A percentile compares a stretch with the other conserved stretches of the same genome.
phyloP scores from a whole-genome alignment of 2,329 filamentous ascomycete genomes.

The Penicillium sp. region DNA sequence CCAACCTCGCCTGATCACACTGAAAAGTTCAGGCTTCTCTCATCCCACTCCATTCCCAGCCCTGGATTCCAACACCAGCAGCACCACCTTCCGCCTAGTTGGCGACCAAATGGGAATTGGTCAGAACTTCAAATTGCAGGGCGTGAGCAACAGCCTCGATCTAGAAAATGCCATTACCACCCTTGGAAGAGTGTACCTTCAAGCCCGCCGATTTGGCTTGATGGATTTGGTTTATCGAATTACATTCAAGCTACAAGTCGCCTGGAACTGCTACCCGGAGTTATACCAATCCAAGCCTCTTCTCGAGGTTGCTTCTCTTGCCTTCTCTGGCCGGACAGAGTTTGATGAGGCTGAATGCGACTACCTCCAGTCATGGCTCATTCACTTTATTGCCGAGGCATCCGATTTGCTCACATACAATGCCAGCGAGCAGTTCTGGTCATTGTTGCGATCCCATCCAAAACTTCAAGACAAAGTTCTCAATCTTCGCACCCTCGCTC shows the following conservation, averaged over 20 bases:
- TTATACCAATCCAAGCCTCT: conserved; percentile 14
- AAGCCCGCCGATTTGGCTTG: conserved; percentile 14
- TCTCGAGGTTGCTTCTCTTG: conserved; percentile 4
- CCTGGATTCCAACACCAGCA: not conserved
- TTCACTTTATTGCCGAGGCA: conserved; percentile 18
- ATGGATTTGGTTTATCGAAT: conserved; percentile 8
- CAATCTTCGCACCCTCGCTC: not conserved
- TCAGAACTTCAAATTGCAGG: conserved; percentile 7
- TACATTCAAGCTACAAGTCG: conserved; percentile 19
- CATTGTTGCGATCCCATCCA: not conserved
- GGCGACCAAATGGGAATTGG: conserved; percentile 11
- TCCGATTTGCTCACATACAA: conserved; percentile 12
- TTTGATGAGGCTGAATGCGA: not conserved
- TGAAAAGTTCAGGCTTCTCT: not conserved
- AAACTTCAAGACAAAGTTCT: conserved; percentile 6
- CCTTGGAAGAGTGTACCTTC: conserved; percentile 15
- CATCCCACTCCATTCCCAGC: not conserved
- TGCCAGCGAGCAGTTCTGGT: conserved; percentile 9
- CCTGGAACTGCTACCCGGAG: conserved; percentile 24
- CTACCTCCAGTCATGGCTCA: conserved; percentile 17
- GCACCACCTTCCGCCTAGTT: not conserved
- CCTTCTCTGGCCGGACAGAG: not conserved
- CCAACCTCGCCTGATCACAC: conserved; percentile 6
- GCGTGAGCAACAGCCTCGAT: not conserved
- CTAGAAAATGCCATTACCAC: conserved; percentile 8